A percentile compares a stretch with the other conserved stretches of the same genome.
Evolutionary conservation across 2,329 filamentous ascomycete genomes (phyloP).

Genomic region (Colletotrichum sp.): DNA sequence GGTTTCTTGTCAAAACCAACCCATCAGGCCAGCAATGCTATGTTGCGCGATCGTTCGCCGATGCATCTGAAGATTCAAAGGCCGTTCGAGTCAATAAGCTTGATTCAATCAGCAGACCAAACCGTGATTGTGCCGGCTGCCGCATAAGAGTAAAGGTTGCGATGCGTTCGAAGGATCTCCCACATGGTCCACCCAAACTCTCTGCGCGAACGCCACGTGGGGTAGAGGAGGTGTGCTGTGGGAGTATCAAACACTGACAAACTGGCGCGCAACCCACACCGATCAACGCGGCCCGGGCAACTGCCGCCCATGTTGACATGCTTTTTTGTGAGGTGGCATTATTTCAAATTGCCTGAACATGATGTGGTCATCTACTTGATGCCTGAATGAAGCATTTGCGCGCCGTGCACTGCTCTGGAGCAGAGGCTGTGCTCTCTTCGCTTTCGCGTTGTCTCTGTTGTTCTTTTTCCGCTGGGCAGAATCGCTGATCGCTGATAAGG

Average conservation of each 20-base stretch:
- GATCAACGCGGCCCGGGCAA: neutral
- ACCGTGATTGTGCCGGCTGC: neutral
- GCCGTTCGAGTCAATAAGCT: neutral
- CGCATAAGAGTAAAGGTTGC: neutral
- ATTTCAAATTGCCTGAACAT: neutral
- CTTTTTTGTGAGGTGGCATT: neutral
- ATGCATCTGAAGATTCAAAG: neutral
- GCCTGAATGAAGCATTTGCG: neutral
- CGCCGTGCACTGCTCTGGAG: neutral
- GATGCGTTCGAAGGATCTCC: neutral
- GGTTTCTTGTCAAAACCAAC: neutral
- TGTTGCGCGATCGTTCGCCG: neutral
- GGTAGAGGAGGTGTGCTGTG: neutral
- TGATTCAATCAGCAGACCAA: neutral
- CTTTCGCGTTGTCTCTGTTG: neutral
- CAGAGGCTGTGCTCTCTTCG: neutral
- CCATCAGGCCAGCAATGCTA: neutral
- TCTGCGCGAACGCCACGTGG: neutral
- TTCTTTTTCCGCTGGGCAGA: neutral
- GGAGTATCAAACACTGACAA: neutral
- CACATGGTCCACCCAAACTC: neutral
- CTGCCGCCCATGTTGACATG: neutral
- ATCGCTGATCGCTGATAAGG: neutral
- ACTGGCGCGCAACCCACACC: neutral
- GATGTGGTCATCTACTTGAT: neutral